Conservation (phyloP, 2,329 filamentous ascomycete genomes). For the Penicillium expansum region DNA sequence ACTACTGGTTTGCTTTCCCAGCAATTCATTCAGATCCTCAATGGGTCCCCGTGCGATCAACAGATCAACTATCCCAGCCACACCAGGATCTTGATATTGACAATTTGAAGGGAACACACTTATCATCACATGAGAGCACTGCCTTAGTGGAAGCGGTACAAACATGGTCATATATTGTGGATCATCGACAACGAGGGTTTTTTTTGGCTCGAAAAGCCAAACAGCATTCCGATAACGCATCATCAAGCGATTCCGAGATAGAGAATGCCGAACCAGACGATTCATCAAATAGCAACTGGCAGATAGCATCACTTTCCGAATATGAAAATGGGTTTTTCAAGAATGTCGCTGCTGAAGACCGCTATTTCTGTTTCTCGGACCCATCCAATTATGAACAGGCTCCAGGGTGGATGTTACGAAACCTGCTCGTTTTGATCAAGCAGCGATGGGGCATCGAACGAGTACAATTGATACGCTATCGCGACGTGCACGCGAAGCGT, state of each 20-base stretch:
- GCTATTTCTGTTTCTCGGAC: slow-evolving; percentile 83
- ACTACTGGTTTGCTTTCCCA: slow-evolving; percentile 97
- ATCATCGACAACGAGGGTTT: slow-evolving; percentile 85
- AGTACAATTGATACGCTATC: slow-evolving; percentile 84
- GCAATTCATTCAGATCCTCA: slow-evolving; percentile 83
- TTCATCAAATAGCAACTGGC: slow-evolving; percentile 55
- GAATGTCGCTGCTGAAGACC: slow-evolving; percentile 66
- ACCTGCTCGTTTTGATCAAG: slow-evolving; percentile 79
- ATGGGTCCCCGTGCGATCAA: slow-evolving; percentile 62
- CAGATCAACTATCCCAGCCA: slow-evolving; percentile 24
- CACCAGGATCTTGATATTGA: slow-evolving; percentile 3
- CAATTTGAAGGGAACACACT: slow-evolving; percentile 28
- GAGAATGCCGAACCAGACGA: background rate
- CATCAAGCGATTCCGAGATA: background rate
- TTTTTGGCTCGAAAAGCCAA: slow-evolving; percentile 71
- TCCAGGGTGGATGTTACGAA: slow-evolving; percentile 90
- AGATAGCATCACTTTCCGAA: slow-evolving; percentile 68
- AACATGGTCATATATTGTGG: slow-evolving; percentile 80
- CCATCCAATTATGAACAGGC: slow-evolving; percentile 85
- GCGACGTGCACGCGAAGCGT: slow-evolving; percentile 73
- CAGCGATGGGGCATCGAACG: slow-evolving; percentile 74
- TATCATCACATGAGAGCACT: slow-evolving; percentile 70
- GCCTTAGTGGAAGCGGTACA: slow-evolving; percentile 77
- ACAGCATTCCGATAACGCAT: slow-evolving; percentile 2
- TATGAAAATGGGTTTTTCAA: slow-evolving; percentile 90